These are phyloP conservation scores for Monosporascus sp. DNA, from an alignment of 2,329 filamentous ascomycete species.

Conservation along the genomic window DNA sequence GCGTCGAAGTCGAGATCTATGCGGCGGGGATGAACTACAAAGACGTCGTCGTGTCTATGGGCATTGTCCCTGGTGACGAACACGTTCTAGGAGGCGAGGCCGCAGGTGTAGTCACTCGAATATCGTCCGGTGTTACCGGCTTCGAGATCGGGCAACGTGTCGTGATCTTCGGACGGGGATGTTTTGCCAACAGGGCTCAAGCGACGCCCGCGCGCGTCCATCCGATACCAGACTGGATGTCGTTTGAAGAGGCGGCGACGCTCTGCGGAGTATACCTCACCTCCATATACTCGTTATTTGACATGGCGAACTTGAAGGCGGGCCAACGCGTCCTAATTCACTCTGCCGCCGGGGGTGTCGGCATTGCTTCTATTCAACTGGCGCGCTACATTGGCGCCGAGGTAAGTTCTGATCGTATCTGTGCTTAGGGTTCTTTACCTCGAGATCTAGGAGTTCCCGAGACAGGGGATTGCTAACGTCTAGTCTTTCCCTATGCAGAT, in stretches of 20 bases:
- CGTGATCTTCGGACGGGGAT: constrained; percentile 12
- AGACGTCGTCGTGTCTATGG: constrained; percentile 6
- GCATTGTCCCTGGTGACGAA: constrained; percentile 8
- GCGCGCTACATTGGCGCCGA: not conserved
- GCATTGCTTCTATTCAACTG: not conserved
- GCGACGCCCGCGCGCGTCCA: not conserved
- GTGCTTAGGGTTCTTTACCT: not conserved
- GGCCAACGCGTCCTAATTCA: constrained; percentile 14
- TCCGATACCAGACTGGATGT: constrained; percentile 27
- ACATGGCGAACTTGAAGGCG: constrained; percentile 19
- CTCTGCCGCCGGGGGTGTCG: not conserved
- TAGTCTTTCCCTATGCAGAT: too few species aligned
- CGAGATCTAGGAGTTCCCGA: too few species aligned
- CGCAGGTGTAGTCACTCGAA: constrained; percentile 2
- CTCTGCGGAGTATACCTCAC: constrained; percentile 22
- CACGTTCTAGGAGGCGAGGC: constrained; percentile 17
- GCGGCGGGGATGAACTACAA: constrained; percentile 11
- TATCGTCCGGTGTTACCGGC: constrained; percentile 5
- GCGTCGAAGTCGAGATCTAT: constrained; percentile 6
- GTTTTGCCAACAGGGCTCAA: constrained; percentile 14
- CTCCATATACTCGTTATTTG: constrained; percentile 22
- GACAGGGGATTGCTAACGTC: too few species aligned
- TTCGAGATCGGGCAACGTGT: constrained; percentile 15
- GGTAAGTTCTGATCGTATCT: not conserved
- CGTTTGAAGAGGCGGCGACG: constrained; percentile 27